Conservation (phyloP, 1,139 yeast species). For the Debaryomyces sp. region DNA sequence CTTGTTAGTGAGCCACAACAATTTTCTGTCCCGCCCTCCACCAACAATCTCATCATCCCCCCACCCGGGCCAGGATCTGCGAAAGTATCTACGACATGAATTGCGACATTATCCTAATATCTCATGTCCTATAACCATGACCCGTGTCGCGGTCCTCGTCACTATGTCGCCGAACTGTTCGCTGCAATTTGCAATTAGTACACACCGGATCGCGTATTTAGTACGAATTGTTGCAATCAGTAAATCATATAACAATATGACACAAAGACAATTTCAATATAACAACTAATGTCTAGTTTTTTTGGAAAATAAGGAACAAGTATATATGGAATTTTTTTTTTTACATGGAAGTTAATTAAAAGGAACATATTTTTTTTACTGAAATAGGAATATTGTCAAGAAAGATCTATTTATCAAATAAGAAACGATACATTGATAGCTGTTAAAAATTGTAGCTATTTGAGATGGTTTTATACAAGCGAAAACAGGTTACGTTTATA, state of each 20-base stretch:
- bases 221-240: conserved; percentile 1
- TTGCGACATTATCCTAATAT: no score
- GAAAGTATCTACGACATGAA: no score
- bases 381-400: background rate
- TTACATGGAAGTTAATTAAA: conserved; percentile 1
- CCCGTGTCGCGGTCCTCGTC: background rate
- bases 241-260: conserved; percentile 1
- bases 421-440: background rate
- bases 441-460: background rate
- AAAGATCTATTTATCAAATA: background rate
- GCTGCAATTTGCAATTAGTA: background rate
- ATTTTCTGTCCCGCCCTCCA: no score
- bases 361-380: background rate
- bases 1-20: no score
- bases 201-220: background rate
- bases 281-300: conserved; percentile 1
- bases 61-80: no score
- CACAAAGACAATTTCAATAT: conserved; percentile 1
- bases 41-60: no score
- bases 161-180: background rate
- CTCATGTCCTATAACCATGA: no score
- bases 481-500: conserved; percentile 66
- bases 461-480: conserved; percentile 66
- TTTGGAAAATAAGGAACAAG: background rate
- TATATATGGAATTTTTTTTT: background rate